These are phyloP conservation scores for Saccharomycopsis fibuligera DNA, from an alignment of 805 yeast genomes.

Conservation along the genomic window DNA sequence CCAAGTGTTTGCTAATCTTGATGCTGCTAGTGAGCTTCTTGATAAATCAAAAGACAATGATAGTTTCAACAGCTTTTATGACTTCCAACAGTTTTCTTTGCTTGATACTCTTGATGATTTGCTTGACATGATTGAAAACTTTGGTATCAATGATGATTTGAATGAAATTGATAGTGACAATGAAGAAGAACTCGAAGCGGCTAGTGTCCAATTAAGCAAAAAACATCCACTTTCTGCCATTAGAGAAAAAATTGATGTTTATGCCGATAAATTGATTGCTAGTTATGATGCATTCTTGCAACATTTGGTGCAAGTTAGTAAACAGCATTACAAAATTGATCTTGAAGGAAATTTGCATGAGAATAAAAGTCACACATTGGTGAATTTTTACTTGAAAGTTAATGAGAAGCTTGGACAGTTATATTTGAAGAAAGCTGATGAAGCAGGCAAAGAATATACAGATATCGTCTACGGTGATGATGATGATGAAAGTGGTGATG, in stretches of 20 bases:
- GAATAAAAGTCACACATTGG: not conserved
- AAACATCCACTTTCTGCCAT: conserved; percentile 52
- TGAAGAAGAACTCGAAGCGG: conserved; percentile 31
- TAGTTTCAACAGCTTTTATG: conserved; percentile 30
- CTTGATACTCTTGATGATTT: conserved; percentile 60
- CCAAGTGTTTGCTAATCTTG: conserved; percentile 28
- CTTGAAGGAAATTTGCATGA: conserved; percentile 14
- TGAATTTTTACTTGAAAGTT: conserved; percentile 25
- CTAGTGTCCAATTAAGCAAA: conserved; percentile 21
- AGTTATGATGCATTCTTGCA: conserved; percentile 22
- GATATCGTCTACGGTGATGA: conserved; percentile 54
- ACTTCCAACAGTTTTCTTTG: conserved; percentile 41
- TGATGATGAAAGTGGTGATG: conserved; percentile 26
- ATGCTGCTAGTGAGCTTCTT: too few species aligned
- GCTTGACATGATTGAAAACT: conserved; percentile 59
- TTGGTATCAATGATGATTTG: conserved; percentile 47
- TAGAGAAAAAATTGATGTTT: conserved; percentile 33
- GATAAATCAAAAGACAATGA: conserved; percentile 19
- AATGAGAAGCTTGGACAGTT: conserved; percentile 55
- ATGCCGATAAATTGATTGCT: conserved; percentile 42
- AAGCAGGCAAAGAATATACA: conserved; percentile 48
- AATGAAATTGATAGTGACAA: conserved; percentile 54
- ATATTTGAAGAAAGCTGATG: conserved; percentile 58
- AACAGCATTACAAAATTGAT: conserved; percentile 9
- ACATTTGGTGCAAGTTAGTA: conserved; percentile 1